Evolutionary conservation across 2,329 filamentous ascomycete genomes (phyloP).

Genomic region (Aspergillus ibericus): DNA sequence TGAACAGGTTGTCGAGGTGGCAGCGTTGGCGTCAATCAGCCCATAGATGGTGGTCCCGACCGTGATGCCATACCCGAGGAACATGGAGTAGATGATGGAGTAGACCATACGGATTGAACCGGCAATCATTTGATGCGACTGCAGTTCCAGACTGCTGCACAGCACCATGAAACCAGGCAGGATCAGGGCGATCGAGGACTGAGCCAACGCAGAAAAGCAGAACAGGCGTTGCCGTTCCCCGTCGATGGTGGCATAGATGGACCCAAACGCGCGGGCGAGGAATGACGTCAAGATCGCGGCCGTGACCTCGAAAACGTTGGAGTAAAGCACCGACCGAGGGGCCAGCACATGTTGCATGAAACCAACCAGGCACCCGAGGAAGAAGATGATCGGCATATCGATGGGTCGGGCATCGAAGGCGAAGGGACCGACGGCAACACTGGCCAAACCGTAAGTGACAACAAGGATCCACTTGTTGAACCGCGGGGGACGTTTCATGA

Average conservation of each 20-base stretch:
- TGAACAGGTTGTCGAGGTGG: slow-evolving; percentile 44
- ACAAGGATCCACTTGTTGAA: slow-evolving; percentile 57
- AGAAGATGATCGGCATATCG: slow-evolving; percentile 73
- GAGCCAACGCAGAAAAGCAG: slow-evolving; percentile 70
- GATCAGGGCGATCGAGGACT: slow-evolving; percentile 74
- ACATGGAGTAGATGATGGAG: slow-evolving; percentile 70
- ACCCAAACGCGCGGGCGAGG: slow-evolving; percentile 65
- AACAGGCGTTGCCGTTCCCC: slow-evolving; percentile 47
- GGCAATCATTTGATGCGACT: slow-evolving; percentile 67
- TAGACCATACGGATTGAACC: slow-evolving; percentile 74
- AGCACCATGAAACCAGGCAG: slow-evolving; percentile 67
- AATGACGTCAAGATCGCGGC: slow-evolving; percentile 67
- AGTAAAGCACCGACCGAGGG: slow-evolving; percentile 67
- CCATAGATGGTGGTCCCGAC: slow-evolving; percentile 66
- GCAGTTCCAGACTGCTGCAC: slow-evolving; percentile 63
- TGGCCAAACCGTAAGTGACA: slow-evolving; percentile 71
- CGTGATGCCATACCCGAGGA: slow-evolving; percentile 71
- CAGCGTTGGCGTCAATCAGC: slow-evolving; percentile 57
- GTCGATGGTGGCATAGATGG: slow-evolving; percentile 49
- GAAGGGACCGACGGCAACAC: slow-evolving; percentile 72
- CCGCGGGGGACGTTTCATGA: slow-evolving; percentile 57
- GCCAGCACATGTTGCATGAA: slow-evolving; percentile 71
- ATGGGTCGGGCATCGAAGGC: slow-evolving; percentile 73
- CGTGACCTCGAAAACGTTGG: slow-evolving; percentile 63
- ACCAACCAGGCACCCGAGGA: slow-evolving; percentile 71